Percentiles rank a stretch among this genome's conserved stretches.
Conservation (phyloP, 257 asterid species). For the Solanum corneliomulleri region DNA sequence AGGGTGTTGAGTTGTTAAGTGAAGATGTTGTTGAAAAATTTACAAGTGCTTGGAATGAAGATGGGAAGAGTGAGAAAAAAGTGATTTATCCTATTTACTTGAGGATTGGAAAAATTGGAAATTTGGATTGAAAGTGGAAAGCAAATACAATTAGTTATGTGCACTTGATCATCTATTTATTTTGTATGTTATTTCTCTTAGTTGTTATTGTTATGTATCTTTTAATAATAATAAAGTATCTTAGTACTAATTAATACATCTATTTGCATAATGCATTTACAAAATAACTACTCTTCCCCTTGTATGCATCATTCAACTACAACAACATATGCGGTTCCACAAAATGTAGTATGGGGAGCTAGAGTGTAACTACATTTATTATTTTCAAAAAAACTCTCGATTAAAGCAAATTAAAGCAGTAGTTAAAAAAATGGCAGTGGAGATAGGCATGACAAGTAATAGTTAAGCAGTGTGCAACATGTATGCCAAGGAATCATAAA, state of each 20-base stretch:
- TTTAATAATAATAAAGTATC: not conserved
- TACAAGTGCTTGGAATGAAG: constrained; percentile 32
- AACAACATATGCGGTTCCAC: not conserved
- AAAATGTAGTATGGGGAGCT: fast-evolving
- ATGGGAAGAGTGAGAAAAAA: not conserved
- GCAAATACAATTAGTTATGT: not conserved
- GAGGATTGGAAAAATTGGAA: constrained; percentile 8
- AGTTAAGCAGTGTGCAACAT: not conserved
- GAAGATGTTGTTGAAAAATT: constrained; percentile 7
- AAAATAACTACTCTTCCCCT: not conserved
- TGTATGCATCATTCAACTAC: not conserved
- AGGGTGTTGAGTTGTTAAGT: constrained; percentile 20
- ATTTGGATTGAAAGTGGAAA: not conserved
- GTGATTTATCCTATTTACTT: not conserved
- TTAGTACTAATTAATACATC: not conserved
- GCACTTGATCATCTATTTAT: not conserved
- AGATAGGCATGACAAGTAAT: not conserved
- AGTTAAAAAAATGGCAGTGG: not conserved
- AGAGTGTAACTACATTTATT: not conserved
- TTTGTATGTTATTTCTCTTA: not conserved
- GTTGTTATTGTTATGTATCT: not conserved
- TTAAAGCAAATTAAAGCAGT: not conserved
- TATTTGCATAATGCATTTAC: not conserved
- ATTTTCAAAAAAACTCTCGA: not conserved
- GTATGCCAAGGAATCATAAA: not conserved